phyloP scores from a whole-genome alignment of 2,329 filamentous ascomycete species.

The Pseudocercospora ulei region DNA sequence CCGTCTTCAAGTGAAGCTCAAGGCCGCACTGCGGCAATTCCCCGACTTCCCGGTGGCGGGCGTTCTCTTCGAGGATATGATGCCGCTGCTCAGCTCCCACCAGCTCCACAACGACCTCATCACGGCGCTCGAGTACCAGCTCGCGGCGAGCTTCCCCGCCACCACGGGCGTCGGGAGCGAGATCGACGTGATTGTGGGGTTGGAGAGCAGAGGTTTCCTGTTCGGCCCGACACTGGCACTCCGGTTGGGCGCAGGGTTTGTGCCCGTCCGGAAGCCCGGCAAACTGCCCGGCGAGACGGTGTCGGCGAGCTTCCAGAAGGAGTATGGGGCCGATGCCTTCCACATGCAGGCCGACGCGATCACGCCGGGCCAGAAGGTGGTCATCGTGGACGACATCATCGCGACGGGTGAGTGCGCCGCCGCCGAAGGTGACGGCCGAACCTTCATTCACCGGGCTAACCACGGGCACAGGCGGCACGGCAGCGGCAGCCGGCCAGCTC shows the following conservation, averaged over 20 bases:
- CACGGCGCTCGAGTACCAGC: conserved; percentile 74
- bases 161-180: conserved; percentile 32
- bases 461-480: conserved; percentile 67
- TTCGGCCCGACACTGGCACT: conserved; percentile 86
- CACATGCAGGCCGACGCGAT: conserved; percentile 88
- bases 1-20: conserved; percentile 58
- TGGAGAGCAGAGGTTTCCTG: conserved; percentile 90
- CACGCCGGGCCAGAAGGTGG: conserved; percentile 73
- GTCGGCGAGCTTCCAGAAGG: conserved; percentile 82
- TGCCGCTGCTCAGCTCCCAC: conserved; percentile 82
- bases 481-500: conserved; percentile 74
- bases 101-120: conserved; percentile 65
- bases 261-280: conserved; percentile 86
- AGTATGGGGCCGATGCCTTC: conserved; percentile 91
- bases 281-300: conserved; percentile 86
- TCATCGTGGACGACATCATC: conserved; percentile 96
- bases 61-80: conserved; percentile 95
- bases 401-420: conserved; percentile 65
- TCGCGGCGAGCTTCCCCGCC: conserved; percentile 51
- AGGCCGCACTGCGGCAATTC: conserved; percentile 68
- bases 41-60: conserved; percentile 85
- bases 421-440: too few relatives aligned
- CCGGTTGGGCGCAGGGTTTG: conserved; percentile 72
- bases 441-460: background rate
- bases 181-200: conserved; percentile 77